phyloP scores from a whole-genome alignment of 2,329 filamentous ascomycete species.

The Dendrostoma leiphaemia region DNA sequence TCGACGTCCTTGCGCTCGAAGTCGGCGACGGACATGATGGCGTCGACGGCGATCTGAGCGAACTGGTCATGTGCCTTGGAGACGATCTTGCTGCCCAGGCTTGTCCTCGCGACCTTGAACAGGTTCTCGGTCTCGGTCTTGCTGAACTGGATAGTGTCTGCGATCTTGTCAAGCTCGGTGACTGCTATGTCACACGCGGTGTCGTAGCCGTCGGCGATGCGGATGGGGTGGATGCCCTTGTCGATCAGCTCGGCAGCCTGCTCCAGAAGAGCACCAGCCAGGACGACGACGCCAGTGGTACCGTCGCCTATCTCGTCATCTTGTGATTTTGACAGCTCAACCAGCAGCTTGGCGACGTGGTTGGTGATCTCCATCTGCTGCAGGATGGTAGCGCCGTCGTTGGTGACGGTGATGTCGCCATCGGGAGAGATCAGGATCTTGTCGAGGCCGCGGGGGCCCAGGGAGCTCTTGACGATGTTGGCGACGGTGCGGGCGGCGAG shows the following conservation, averaged over 20 bases:
- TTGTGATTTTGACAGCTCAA: slow-evolving; percentile 96
- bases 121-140: slow-evolving; percentile 80
- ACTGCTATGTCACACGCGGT: slow-evolving; percentile 96
- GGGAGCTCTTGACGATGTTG: slow-evolving; percentile 94
- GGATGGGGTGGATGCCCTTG: slow-evolving; percentile 98
- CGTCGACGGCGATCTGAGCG: slow-evolving; percentile 94
- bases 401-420: slow-evolving; percentile 98
- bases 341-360: slow-evolving; percentile 94
- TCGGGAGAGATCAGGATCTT: slow-evolving; percentile 99
- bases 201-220: slow-evolving; percentile 98
- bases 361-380: slow-evolving; percentile 99
- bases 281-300: slow-evolving; percentile 94
- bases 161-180: slow-evolving; percentile 86
- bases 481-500: slow-evolving; percentile 93
- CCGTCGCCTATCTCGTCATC: slow-evolving; percentile 99
- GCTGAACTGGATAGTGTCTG: slow-evolving; percentile 84
- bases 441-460: slow-evolving; percentile 93
- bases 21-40: slow-evolving; percentile 93
- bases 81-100: slow-evolving; percentile 97
- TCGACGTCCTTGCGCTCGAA: slow-evolving; percentile 95
- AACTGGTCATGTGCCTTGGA: slow-evolving; percentile 99
- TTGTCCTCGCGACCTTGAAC: slow-evolving; percentile 91
- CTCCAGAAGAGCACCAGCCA: slow-evolving; percentile 91
- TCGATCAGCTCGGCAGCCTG: slow-evolving; percentile 97
- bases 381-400: slow-evolving; percentile 96